Evolutionary conservation across 148 eudicot species (phyloP).

Genomic region (Silene conica): DNA sequence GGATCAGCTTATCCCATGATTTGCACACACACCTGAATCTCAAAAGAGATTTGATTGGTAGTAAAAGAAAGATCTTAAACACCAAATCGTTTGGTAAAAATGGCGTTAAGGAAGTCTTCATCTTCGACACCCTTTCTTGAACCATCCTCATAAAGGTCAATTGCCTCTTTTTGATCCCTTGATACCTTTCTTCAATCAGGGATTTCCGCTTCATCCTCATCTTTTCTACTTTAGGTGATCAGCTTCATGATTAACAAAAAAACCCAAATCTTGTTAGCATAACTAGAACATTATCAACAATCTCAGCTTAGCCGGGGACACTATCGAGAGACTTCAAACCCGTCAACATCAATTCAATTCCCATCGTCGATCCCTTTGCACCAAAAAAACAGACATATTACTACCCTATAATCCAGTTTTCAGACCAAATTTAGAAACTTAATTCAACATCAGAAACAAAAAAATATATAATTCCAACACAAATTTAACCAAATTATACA

Average conservation of each 20-base stretch:
- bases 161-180: constrained; percentile 25
- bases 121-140: constrained; percentile 20
- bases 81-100: constrained; percentile 34
- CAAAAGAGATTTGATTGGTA: constrained; percentile 34
- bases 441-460: background rate
- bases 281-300: background rate
- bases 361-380: too few relatives aligned
- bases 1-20: constrained; percentile 36
- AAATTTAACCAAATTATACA: background rate
- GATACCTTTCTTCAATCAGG: constrained; percentile 23
- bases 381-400: background rate
- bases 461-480: background rate
- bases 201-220: constrained; percentile 22
- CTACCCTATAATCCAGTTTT: background rate
- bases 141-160: constrained; percentile 17
- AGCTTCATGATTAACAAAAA: background rate
- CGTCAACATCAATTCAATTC: background rate
- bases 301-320: too few relatives aligned
- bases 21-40: constrained; percentile 35
- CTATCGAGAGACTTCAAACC: background rate
- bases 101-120: constrained; percentile 14
- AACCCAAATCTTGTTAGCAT: constrained; percentile 1
- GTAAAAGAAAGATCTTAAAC: constrained; percentile 33
- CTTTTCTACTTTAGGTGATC: background rate
- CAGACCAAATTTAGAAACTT: background rate